Conservation (phyloP, 495 filamentous ascomycete species). For the Sordaria brevicollis region DNA sequence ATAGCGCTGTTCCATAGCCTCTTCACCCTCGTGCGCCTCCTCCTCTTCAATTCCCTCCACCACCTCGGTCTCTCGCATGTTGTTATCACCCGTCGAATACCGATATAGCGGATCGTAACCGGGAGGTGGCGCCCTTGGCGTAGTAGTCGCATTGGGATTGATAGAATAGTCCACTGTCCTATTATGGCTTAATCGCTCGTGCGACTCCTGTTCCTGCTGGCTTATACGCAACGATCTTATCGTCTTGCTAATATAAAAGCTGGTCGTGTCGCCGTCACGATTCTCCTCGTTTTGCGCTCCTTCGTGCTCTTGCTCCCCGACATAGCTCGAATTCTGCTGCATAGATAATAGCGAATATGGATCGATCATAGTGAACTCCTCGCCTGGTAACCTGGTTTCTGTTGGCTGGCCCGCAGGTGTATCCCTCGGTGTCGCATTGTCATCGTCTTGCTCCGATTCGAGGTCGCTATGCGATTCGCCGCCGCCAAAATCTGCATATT, state of each 20-base stretch:
- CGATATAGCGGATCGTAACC: neutral
- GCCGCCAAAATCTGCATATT: slow-evolving; percentile 7
- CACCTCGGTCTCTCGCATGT: neutral
- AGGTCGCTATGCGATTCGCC: slow-evolving; percentile 17
- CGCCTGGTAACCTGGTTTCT: slow-evolving; percentile 33
- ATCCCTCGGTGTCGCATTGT: neutral
- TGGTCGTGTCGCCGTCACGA: slow-evolving; percentile 35
- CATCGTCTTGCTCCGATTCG: slow-evolving; percentile 7
- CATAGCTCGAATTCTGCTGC: slow-evolving; percentile 24
- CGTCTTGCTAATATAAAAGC: slow-evolving; percentile 32
- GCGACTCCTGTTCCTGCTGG: neutral
- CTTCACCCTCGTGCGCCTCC: neutral
- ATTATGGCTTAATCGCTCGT: neutral
- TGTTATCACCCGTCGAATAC: neutral
- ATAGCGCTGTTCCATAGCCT: neutral
- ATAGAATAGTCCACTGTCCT: neutral
- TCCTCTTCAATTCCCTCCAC: neutral
- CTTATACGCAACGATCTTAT: slow-evolving; percentile 19
- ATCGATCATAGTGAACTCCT: slow-evolving; percentile 42
- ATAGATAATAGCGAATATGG: slow-evolving; percentile 34
- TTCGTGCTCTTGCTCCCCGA: slow-evolving; percentile 22
- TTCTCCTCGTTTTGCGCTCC: slow-evolving; percentile 21
- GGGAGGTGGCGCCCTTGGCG: neutral
- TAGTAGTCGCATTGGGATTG: neutral
- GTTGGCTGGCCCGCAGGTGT: slow-evolving; percentile 8